phyloP scores from a whole-genome alignment of 495 filamentous ascomycete species.

The Pseudotulostoma volvatum region DNA sequence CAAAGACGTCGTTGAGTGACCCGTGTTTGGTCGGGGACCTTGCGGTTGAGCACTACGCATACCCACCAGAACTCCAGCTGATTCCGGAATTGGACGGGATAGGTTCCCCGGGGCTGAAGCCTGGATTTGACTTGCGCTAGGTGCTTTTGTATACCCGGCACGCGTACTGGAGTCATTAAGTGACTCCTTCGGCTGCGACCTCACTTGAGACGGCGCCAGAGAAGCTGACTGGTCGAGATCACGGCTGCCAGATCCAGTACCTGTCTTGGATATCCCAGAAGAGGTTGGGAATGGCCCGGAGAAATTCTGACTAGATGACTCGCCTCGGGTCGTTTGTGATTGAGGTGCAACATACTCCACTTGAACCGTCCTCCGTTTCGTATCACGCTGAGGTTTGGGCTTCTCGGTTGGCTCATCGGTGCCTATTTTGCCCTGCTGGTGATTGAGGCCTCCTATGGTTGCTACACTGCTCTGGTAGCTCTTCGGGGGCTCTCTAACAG shows the following conservation, averaged over 20 bases:
- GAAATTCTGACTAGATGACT: conserved; percentile 17
- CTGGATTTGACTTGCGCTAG: conserved; percentile 1
- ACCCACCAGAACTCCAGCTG: conserved; percentile 30
- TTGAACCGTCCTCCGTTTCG: conserved; percentile 87
- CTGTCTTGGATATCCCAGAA: conserved; percentile 8
- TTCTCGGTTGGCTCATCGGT: conserved; percentile 45
- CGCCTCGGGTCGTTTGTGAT: conserved; percentile 59
- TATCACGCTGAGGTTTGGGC: conserved; percentile 52
- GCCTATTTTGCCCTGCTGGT: conserved; percentile 65
- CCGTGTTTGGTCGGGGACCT: conserved; percentile 55
- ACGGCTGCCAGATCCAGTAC: conserved; percentile 8
- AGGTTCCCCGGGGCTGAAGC: conserved; percentile 30
- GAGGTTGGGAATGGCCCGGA: conserved; percentile 4
- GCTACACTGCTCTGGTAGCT: conserved; percentile 38
- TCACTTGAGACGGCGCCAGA: not conserved
- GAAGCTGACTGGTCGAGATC: conserved; percentile 1
- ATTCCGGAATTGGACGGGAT: conserved; percentile 40
- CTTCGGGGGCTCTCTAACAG: conserved; percentile 77
- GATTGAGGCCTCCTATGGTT: conserved; percentile 48
- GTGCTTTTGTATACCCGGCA: conserved; percentile 3
- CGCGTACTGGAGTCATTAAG: conserved; percentile 3
- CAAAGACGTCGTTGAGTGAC: conserved; percentile 62
- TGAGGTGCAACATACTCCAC: conserved; percentile 93
- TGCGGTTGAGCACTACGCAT: conserved; percentile 32
- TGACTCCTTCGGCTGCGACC: conserved; percentile 2